Conservation (phyloP, 768 basidiomycete genomes). For the Cyclocybe aegerita region DNA sequence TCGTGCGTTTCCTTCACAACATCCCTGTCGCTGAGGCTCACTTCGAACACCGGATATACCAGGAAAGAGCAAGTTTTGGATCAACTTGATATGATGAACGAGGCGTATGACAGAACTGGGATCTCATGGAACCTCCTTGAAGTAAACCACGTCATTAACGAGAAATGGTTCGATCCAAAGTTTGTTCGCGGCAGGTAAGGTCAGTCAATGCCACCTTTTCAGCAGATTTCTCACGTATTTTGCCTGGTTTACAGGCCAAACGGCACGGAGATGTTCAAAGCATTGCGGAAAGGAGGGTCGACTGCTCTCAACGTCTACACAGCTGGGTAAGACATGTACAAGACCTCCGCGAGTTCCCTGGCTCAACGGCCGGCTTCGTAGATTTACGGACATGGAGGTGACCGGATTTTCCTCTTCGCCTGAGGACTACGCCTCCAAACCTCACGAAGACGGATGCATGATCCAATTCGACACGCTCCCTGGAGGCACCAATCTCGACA, state of each 20-base stretch:
- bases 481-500: slow-evolving; percentile 25
- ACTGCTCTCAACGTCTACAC: slow-evolving; percentile 37
- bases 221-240: neutral
- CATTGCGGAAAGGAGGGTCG: slow-evolving; percentile 29
- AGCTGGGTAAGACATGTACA: slow-evolving; percentile 24
- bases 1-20: slow-evolving; percentile 11
- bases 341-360: neutral
- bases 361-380: slow-evolving; percentile 22
- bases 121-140: slow-evolving; percentile 27
- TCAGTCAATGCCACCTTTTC: slow-evolving; percentile 25
- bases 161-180: slow-evolving; percentile 26
- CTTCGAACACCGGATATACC: neutral
- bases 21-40: neutral
- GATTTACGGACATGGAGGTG: slow-evolving; percentile 18
- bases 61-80: slow-evolving; percentile 23
- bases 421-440: slow-evolving; percentile 25
- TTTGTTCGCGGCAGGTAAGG: neutral
- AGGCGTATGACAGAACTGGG: slow-evolving; percentile 27
- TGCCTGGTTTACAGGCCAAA: neutral
- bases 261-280: slow-evolving; percentile 26
- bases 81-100: slow-evolving; percentile 33
- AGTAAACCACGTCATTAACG: slow-evolving; percentile 28
- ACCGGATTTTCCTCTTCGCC: slow-evolving; percentile 40
- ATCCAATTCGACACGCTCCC: slow-evolving; percentile 23
- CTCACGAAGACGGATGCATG: slow-evolving; percentile 35